Base-by-base conservation (phyloP, 2,329 filamentous ascomycete genomes). In the Cladophialophora yegresii region DNA sequence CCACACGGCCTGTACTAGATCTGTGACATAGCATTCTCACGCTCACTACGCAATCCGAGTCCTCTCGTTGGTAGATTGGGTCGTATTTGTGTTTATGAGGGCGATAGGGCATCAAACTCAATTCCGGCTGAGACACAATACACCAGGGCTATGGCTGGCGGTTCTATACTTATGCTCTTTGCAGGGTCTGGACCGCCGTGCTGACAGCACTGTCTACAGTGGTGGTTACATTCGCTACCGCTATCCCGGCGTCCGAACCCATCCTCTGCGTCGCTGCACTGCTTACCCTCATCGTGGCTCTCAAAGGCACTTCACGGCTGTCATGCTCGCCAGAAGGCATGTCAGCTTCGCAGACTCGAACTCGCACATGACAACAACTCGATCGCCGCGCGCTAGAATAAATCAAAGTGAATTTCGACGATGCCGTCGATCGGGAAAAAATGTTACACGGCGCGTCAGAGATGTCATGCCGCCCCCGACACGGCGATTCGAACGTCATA, bases 181-280 rank as follows among this genome's bases (percentile, higher is more conserved):
- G n/a, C n/a, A 62, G 60, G 23, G 22, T 62, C 36, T 16, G 12
- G 22, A 57, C 57, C 28, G 26, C 51, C 13, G 51, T 53, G 36
- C 30, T 62, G 36, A 57, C 53, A 23, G 32, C 60, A 16, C 47
- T 71, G 22, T 62, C 64, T 8, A 72, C 69, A 2, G 71, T 71
- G 70, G 54, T 70, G 8, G 70, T 69, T 10, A 64, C 70, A 0
- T 65, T 71, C 22, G 67, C 69, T 10, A 72, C 70, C 30, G 70
- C 69, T 36, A 70, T 72, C n/a, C n/a, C n/a, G n/a, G n/a, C n/a
- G n/a, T n/a, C n/a, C n/a, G n/a, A n/a, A n/a, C n/a, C n/a, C n/a
- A n/a, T n/a, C n/a, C n/a, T n/a, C n/a, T n/a, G n/a, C n/a, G n/a
- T n/a, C n/a, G n/a, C n/a, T n/a, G n/a, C n/a, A n/a, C n/a, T n/a